Evolutionary conservation across 2,329 filamentous ascomycete species (phyloP), one percentile per base, ranked within the genome.

Genomic region (Apiospora arundinis): DNA sequence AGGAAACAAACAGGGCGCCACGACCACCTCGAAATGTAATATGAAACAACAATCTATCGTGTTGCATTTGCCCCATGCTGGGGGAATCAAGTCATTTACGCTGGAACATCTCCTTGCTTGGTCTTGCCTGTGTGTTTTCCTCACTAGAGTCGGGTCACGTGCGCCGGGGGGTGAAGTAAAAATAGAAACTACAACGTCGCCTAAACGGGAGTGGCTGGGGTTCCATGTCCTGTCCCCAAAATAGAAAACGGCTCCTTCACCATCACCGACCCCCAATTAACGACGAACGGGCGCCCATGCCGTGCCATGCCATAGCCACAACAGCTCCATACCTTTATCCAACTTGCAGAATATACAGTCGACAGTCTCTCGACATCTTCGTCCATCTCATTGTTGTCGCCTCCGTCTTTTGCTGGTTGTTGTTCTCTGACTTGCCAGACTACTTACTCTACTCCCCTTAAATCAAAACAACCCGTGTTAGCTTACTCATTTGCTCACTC

Each of bases 241-340:
- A 63, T 63, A 63, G 56, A 56, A 56, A 56, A 63, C 56, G 56
- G 56, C 56, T 63, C 56, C 56, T 63, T 63, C 56, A 63, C 56
- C 56, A 63, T 63, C 56, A 32, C 37, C 56, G 32, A 40, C 56
- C 56, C 52, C 52, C 52, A 60, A 60, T 60, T 37, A 60, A 60
- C 52, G 28, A 60, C 37, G 32, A 60, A 60, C 52, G 52, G 28
- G 52, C 9, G 52, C 52, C 52, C 52, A 60, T 60, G 52, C 52
- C 56, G 32, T 63, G 56, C 56, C 32, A 40, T 40, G 32, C 56
- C 56, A 63, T 63, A 63, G 56, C 56, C 56, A 63, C 56, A 63
- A 63, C 56, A n/a, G 18, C 56, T 63, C 56, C 56, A 63, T 63
- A 63, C 32, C 56, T 63, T 63, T n/a, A 4, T 63, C 28, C 56